A percentile compares a stretch with the other conserved stretches of the same genome.
Conservation (phyloP, 257 asterid genomes). For the Solanum okadae region DNA sequence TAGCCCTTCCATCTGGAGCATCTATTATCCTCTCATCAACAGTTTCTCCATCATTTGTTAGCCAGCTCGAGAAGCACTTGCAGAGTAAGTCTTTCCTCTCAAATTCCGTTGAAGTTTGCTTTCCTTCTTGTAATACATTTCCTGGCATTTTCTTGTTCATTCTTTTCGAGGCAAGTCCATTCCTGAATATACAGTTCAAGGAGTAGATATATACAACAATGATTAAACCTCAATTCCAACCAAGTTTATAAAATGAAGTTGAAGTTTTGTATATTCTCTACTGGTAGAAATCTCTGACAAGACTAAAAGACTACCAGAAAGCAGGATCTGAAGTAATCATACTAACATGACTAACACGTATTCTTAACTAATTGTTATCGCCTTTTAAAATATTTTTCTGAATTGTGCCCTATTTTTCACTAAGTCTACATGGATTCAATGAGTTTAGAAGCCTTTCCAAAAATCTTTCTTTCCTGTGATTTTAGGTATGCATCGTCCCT, state of each 20-base stretch:
- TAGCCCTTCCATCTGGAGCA: constrained; percentile 88
- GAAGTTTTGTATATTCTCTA: not conserved
- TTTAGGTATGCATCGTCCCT: not conserved
- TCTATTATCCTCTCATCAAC: constrained; percentile 82
- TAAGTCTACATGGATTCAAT: not conserved
- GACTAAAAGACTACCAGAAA: not conserved
- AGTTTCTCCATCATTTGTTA: constrained; percentile 90
- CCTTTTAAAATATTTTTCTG: not conserved
- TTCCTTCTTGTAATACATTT: not conserved
- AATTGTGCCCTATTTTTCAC: not conserved
- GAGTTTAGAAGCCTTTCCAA: not conserved
- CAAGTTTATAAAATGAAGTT: not conserved
- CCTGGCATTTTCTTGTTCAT: not conserved
- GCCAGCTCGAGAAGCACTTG: constrained; percentile 68
- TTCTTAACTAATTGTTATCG: not conserved
- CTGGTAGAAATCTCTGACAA: not conserved
- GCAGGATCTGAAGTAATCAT: not conserved
- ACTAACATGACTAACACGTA: not conserved
- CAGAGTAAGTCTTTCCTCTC: constrained; percentile 46
- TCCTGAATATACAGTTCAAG: not conserved
- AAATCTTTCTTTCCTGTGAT: not conserved
- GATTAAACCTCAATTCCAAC: not conserved
- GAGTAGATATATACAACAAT: not conserved
- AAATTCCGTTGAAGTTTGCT: not conserved
- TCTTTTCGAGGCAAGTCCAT: not conserved